A percentile compares a stretch with the other conserved stretches of the same genome.
These are phyloP conservation scores for Erodium trifolium DNA, from an alignment of 441 rosid species.

Conservation along the genomic window DNA sequence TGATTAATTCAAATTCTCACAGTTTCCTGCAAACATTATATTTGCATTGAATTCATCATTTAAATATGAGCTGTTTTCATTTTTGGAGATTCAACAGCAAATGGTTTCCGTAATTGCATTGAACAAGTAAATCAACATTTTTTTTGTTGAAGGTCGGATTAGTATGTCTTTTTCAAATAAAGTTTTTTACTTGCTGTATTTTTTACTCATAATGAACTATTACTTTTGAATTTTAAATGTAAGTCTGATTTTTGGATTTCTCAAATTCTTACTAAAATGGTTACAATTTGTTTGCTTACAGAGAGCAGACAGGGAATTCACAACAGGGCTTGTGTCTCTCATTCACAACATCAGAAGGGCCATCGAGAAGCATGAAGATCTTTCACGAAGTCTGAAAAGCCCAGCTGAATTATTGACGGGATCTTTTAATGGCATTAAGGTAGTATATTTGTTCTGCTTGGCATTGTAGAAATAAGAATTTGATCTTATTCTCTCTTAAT, in stretches of 20 bases:
- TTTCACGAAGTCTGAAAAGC: slow-evolving; percentile 35
- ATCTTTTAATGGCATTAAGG: slow-evolving; percentile 64
- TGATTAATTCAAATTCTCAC: not conserved
- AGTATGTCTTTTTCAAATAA: too few species aligned
- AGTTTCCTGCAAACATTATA: not conserved
- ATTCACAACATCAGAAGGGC: slow-evolving; percentile 49
- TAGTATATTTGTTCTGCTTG: slow-evolving; percentile 13
- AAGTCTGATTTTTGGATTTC: too few species aligned
- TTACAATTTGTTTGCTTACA: slow-evolving; percentile 28
- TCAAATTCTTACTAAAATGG: not conserved
- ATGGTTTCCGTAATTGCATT: not conserved
- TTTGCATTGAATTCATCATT: too few species aligned
- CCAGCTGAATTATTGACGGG: slow-evolving; percentile 76
- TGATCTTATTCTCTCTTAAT: too few species aligned
- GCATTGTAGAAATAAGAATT: not conserved
- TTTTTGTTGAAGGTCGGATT: not conserved
- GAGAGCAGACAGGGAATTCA: slow-evolving; percentile 63
- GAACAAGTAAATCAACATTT: not conserved
- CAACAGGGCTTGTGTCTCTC: slow-evolving; percentile 45
- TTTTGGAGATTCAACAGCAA: not conserved
- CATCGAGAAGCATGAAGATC: slow-evolving; percentile 45
- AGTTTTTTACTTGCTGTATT: not conserved
- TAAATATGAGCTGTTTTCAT: not conserved
- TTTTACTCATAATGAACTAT: not conserved
- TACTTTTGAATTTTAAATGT: not conserved